Conservation (phyloP, 2,329 filamentous ascomycete species). For the Botrytis tulipae region DNA sequence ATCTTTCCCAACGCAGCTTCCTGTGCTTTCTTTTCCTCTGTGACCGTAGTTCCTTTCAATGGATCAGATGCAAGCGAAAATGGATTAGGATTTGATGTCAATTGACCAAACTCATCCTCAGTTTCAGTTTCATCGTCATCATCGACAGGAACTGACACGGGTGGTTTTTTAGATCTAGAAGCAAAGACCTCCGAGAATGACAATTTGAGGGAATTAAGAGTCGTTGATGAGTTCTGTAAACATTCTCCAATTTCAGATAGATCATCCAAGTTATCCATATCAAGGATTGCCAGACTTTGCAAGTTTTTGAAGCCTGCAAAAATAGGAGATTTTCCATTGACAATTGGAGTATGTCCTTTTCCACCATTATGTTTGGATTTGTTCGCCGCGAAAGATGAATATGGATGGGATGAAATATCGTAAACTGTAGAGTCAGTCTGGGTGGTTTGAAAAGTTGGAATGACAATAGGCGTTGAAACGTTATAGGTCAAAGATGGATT, state of each 20-base stretch:
- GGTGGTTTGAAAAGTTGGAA: neutral
- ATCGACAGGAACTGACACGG: slow-evolving; percentile 41
- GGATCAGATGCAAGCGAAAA: slow-evolving; percentile 43
- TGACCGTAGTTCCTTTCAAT: slow-evolving; percentile 48
- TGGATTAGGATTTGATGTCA: slow-evolving; percentile 36
- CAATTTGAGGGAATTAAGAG: slow-evolving; percentile 54
- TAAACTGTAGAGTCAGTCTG: neutral
- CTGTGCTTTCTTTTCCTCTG: slow-evolving; percentile 54
- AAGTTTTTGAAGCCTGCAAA: slow-evolving; percentile 57
- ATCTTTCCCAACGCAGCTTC: slow-evolving; percentile 53
- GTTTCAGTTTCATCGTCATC: slow-evolving; percentile 54
- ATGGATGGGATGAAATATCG: neutral
- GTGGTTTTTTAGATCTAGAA: slow-evolving; percentile 46
- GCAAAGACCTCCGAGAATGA: slow-evolving; percentile 58
- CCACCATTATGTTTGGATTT: slow-evolving; percentile 22
- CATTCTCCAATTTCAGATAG: slow-evolving; percentile 56
- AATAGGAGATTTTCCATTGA: slow-evolving; percentile 44
- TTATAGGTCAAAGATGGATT: neutral
- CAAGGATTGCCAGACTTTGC: slow-evolving; percentile 53
- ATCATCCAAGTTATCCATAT: slow-evolving; percentile 59
- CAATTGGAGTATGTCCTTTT: slow-evolving; percentile 14
- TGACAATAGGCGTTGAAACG: too few species aligned
- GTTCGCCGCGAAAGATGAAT: slow-evolving; percentile 14
- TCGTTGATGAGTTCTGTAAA: slow-evolving; percentile 53
- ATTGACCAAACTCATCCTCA: slow-evolving; percentile 54